A percentile compares a stretch with the other conserved stretches of the same genome.
phyloP scores from a whole-genome alignment of 2,329 filamentous ascomycete genomes.

The Penicillium sp. region DNA sequence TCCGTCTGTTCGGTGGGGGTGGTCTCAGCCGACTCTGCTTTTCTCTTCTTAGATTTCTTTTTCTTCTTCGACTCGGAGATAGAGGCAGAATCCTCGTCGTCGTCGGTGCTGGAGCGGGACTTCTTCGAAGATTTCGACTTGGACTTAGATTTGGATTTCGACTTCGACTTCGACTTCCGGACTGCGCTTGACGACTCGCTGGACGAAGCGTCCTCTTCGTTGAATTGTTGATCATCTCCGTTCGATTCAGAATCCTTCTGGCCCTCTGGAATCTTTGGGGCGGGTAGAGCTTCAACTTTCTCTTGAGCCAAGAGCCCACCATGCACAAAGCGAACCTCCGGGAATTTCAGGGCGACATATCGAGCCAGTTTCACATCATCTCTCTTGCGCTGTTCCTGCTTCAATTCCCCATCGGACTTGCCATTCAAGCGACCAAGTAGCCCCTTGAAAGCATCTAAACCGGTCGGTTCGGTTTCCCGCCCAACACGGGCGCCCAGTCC shows the following conservation, averaged over 20 bases:
- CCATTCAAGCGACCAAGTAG: slow-evolving; percentile 88
- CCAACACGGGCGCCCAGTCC: slow-evolving; percentile 82
- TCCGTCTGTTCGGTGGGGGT: neutral
- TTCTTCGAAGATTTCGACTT: slow-evolving; percentile 24
- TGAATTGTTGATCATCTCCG: slow-evolving; percentile 9
- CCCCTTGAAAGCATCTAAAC: slow-evolving; percentile 82
- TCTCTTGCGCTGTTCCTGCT: slow-evolving; percentile 67
- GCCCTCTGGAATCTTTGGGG: slow-evolving; percentile 48
- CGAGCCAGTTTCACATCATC: slow-evolving; percentile 70
- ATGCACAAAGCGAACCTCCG: slow-evolving; percentile 79
- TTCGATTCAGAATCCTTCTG: slow-evolving; percentile 49
- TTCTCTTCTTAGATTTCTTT: slow-evolving; percentile 38
- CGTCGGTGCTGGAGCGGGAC: slow-evolving; percentile 15
- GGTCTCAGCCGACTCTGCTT: slow-evolving; percentile 31
- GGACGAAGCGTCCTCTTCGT: slow-evolving; percentile 4
- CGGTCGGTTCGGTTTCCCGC: slow-evolving; percentile 73
- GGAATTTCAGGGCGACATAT: slow-evolving; percentile 75
- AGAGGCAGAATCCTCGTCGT: slow-evolving; percentile 16
- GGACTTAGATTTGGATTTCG: slow-evolving; percentile 18
- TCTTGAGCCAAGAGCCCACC: slow-evolving; percentile 73
- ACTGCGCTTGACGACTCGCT: slow-evolving; percentile 12
- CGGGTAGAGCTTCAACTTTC: slow-evolving; percentile 45
- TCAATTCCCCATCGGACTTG: slow-evolving; percentile 71
- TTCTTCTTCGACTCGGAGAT: slow-evolving; percentile 29
- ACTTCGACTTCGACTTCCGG: slow-evolving; percentile 16